These are phyloP conservation scores for Thinopyrum obtusiflorum DNA, from an alignment of 202 grass and related monocot genomes.

Conservation along the genomic window DNA sequence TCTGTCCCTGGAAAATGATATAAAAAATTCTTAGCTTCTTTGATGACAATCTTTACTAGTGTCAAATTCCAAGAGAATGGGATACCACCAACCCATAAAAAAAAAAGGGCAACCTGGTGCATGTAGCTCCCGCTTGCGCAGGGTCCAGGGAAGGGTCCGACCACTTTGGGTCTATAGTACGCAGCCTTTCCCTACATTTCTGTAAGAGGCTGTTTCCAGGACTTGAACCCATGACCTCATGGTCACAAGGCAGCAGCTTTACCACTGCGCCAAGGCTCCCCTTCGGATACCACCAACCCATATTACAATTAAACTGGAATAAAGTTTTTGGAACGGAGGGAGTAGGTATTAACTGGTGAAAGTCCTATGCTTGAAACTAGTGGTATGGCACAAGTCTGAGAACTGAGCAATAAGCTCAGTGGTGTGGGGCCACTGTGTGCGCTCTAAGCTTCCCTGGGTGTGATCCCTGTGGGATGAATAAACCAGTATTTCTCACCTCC, in stretches of 20 bases:
- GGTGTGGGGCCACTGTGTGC: background rate
- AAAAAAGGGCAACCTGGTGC: too few relatives aligned
- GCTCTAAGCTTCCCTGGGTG: background rate
- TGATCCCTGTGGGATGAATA: background rate
- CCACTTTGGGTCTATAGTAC: too few relatives aligned
- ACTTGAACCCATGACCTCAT: too few relatives aligned
- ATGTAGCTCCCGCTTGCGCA: too few relatives aligned
- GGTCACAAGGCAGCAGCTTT: too few relatives aligned
- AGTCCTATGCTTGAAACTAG: background rate
- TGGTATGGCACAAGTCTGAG: background rate
- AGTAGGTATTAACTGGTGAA: background rate
- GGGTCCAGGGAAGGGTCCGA: too few relatives aligned
- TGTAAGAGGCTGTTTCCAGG: too few relatives aligned
- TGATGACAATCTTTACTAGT: background rate
- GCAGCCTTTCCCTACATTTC: too few relatives aligned
- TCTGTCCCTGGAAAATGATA: slow-evolving; percentile 9
- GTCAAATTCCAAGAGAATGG: background rate
- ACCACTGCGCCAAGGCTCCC: too few relatives aligned
- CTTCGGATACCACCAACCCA: background rate
- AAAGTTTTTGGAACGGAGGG: too few relatives aligned
- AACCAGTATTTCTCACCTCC: background rate
- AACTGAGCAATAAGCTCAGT: background rate
- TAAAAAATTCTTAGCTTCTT: slow-evolving; percentile 7
- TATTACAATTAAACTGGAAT: slow-evolving; percentile 6
- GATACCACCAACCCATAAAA: background rate